Evolutionary conservation across 192 early-diverging fungal species (phyloP).

Genomic region (Entrophospora sp.): DNA sequence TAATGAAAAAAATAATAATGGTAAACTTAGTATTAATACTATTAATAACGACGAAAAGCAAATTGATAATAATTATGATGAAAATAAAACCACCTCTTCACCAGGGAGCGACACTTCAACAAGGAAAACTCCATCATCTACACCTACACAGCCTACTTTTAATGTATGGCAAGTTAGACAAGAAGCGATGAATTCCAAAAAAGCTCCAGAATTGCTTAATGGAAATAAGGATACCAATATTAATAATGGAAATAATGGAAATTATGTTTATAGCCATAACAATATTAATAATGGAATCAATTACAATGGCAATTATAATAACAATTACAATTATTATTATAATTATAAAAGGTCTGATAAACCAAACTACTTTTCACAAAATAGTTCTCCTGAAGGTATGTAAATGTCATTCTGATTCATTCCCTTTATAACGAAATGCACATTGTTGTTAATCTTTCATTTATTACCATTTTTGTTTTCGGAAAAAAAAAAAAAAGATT

Average conservation of each 20-base stretch:
- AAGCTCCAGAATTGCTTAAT: not conserved
- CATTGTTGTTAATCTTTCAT: too few relatives aligned
- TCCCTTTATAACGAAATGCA: not conserved
- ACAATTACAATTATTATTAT: not conserved
- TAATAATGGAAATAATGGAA: not conserved
- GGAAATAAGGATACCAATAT: not conserved
- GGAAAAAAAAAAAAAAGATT: not conserved
- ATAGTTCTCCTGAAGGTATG: not conserved
- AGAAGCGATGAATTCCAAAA: not conserved
- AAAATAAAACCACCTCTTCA: not conserved
- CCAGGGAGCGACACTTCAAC: not conserved
- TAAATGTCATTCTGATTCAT: not conserved
- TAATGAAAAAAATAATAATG: not conserved
- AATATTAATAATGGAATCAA: not conserved
- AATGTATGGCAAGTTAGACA: slow-evolving; percentile 11
- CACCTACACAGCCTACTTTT: slow-evolving; percentile 4
- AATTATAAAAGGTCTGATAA: not conserved
- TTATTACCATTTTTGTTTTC: too few relatives aligned
- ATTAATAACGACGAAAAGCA: not conserved
- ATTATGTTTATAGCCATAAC: not conserved
- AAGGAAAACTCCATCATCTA: slow-evolving; percentile 4
- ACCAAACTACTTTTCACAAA: not conserved
- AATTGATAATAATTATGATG: not conserved
- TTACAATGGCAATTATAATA: not conserved
- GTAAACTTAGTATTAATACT: not conserved